Evolutionary conservation across 108 stramenopile genomes (phyloP), one percentile per base, ranked within the genome.

Genomic region (Epipyxis sp.): DNA sequence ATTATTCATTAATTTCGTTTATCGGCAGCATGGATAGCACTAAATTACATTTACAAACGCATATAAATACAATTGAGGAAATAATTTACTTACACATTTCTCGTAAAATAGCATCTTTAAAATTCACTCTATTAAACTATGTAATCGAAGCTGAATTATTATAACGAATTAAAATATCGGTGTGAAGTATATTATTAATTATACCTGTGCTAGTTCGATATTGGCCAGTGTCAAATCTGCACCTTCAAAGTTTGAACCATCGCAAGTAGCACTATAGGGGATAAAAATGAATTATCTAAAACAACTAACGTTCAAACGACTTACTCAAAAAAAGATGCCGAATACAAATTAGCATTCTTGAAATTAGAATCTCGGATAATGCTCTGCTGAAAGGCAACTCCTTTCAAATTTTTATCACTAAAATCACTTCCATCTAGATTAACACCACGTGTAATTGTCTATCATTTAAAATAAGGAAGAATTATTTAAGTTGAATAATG

Each of bases 381-480:
- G 59, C 83, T 85, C 76, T 97, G 96, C 84, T 97, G 96, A 80
- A 97, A 97, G 59, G 94, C 93, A 29, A 97, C 94, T 0, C 94
- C 94, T 77, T 90, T 92, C 40, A 97, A 69, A 80, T 95, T 91
- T 71, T 91, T 89, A 1, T 83, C 86, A 27, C 68, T 54, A 79
- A 94, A 97, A 77, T 94, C 85, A n/a, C 88, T 85, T 16, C 80
- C 78, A 69, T 93, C 92, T 16, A 95, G 79, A 77, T 93, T 94
- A 43, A 94, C 94, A 41, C 95, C 95, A 1, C 95, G 88, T 0
- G 95, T 97, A 77, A 97, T 95, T 50, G 93, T 90, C n/a, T n/a
- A n/a, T n/a, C n/a, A n/a, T n/a, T n/a, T n/a, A n/a, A n/a, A n/a
- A n/a, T n/a, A n/a, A n/a, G n/a, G n/a, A n/a, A n/a, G n/a, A n/a